Evolutionary conservation across 2,329 filamentous ascomycete genomes (phyloP).

Genomic region (Ophiocordyceps australis): DNA sequence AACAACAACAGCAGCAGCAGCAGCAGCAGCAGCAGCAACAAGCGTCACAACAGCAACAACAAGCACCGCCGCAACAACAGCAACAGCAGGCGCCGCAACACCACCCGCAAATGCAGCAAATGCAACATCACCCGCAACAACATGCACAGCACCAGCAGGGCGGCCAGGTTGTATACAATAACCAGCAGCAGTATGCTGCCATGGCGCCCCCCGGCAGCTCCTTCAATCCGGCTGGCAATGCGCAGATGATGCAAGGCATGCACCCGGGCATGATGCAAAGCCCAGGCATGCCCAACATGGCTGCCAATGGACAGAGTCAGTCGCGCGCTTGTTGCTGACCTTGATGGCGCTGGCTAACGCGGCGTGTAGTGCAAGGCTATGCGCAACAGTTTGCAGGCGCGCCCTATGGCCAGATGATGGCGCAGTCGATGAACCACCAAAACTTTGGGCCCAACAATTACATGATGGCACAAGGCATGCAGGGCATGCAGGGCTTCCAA

Average conservation of each 20-base stretch:
- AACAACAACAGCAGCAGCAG: conserved; percentile 27
- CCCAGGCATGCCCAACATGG: conserved; percentile 39
- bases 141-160: conserved; percentile 16
- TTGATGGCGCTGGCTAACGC: not conserved
- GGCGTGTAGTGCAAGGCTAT: conserved; percentile 32
- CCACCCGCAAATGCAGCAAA: conserved; percentile 23
- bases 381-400: conserved; percentile 38
- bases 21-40: conserved; percentile 22
- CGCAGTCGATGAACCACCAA: conserved; percentile 28
- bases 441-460: conserved; percentile 26
- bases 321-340: conserved; percentile 4
- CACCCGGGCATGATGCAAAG: conserved; percentile 46
- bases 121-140: conserved; percentile 26
- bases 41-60: conserved; percentile 24
- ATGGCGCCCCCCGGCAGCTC: conserved; percentile 30
- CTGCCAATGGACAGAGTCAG: conserved; percentile 42
- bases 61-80: conserved; percentile 25
- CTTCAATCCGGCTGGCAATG: conserved; percentile 31
- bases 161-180: conserved; percentile 39
- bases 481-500: conserved; percentile 34
- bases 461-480: conserved; percentile 32
- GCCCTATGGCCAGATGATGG: conserved; percentile 35
- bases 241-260: conserved; percentile 35
- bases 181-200: conserved; percentile 30
- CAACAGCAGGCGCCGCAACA: conserved; percentile 23